Conservation (phyloP, 768 basidiomycete genomes). For the Leccinum variicolor region DNA sequence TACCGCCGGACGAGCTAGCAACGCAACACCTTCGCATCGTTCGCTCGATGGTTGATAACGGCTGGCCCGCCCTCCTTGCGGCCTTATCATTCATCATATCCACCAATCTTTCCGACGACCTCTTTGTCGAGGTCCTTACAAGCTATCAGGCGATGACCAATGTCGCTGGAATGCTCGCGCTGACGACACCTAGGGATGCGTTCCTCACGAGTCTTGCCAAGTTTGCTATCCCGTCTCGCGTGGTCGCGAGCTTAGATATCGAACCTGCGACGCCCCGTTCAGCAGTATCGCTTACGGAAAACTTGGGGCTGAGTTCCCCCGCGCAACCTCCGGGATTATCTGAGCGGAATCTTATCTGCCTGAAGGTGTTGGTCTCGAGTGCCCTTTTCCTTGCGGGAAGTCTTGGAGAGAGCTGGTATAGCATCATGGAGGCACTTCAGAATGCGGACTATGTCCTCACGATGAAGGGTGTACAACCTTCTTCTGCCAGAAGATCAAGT, state of each 20-base stretch:
- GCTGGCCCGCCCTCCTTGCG: conserved; percentile 92
- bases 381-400: conserved; percentile 81
- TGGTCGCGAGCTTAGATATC: conserved; percentile 74
- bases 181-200: conserved; percentile 87
- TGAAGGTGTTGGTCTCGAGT: conserved; percentile 76
- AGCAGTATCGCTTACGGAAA: conserved; percentile 57
- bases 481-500: conserved; percentile 32
- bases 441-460: conserved; percentile 92
- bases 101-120: conserved; percentile 87
- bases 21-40: conserved; percentile 61
- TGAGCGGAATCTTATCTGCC: conserved; percentile 86
- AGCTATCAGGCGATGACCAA: conserved; percentile 84
- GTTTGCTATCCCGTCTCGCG: conserved; percentile 85
- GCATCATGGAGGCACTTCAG: conserved; percentile 85
- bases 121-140: conserved; percentile 83
- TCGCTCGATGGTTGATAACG: conserved; percentile 75
- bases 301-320: conserved; percentile 55
- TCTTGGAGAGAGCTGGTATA: conserved; percentile 90
- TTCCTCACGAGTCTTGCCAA: conserved; percentile 90
- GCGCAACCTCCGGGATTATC: conserved; percentile 71
- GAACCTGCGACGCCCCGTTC: conserved; percentile 62
- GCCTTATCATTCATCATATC: conserved; percentile 86
- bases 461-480: conserved; percentile 45
- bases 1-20: conserved; percentile 51
- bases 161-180: conserved; percentile 84